Conservation (phyloP, 345 rosid species). For the Cardiospermum halicacabum region DNA sequence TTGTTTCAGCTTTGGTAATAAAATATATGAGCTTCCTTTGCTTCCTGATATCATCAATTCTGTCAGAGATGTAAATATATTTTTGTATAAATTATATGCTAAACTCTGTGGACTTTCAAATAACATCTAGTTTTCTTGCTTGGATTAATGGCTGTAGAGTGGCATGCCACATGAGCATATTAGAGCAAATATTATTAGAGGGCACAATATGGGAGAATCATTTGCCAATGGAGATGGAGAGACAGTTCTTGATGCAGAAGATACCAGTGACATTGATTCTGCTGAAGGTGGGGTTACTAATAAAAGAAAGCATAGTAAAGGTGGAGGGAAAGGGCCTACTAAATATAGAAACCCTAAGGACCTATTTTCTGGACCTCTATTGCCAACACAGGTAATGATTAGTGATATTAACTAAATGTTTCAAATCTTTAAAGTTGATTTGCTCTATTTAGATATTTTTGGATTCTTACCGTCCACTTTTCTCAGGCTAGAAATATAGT, state of each 20-base stretch:
- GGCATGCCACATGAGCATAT: conserved; percentile 36
- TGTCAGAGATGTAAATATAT: not conserved
- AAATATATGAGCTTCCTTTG: not conserved
- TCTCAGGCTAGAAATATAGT: conserved; percentile 57
- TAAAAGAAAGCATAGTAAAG: conserved; percentile 25
- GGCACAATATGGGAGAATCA: conserved; percentile 29
- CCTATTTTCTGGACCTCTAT: conserved; percentile 38
- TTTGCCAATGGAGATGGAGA: conserved; percentile 31
- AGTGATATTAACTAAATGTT: conserved; percentile 2
- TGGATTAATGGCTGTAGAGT: conserved; percentile 30
- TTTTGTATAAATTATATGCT: not conserved
- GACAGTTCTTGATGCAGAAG: conserved; percentile 27
- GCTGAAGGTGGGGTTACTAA: conserved; percentile 23
- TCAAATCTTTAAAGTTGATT: not conserved
- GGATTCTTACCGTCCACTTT: not conserved
- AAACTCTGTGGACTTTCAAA: not conserved
- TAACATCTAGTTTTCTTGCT: conserved; percentile 5
- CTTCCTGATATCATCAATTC: conserved; percentile 3
- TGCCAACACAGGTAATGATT: conserved; percentile 67
- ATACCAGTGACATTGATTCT: conserved; percentile 19
- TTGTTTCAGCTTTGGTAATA: not conserved
- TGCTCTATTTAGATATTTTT: conserved; percentile 5
- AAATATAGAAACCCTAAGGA: conserved; percentile 35
- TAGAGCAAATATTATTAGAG: conserved; percentile 51
- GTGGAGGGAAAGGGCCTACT: conserved; percentile 17